Base-by-base conservation (phyloP, 192 early-diverging fungal genomes). In the Podila minutissima region DNA sequence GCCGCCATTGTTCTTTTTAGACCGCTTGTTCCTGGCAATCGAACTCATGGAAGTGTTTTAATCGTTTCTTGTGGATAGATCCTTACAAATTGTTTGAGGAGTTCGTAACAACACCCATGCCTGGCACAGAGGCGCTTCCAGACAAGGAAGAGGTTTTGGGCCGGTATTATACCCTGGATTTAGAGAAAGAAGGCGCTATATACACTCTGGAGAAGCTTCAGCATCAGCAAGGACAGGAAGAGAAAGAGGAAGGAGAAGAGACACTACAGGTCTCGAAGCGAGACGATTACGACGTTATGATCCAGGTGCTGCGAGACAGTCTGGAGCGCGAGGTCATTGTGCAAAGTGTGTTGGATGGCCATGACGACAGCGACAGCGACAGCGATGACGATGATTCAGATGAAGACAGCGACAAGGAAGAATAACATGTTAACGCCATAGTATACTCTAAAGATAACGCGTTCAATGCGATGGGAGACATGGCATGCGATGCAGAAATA, bases 121-220 rank as follows among this genome's bases (percentile, higher is more conserved):
- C 63, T 20, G 48, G 37, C 4, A 24, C 50, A 0, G 33, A 5
- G 41, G 7, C 24, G n/a, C 51, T 81, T 13, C 71, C 77, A 29
- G 77, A 81, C 48, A 73, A 64, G 48, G 77, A 81, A 0, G 77
- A 81, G 20, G 77, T 81, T 0, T 53, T 81, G 9, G 77, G 77
- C n/a, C 49, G 58, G 26, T 81, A 67, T 28, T 81, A 81, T 48
- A 81, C 77, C 8, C 28, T 81, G 2, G 77, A 81, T 69, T 35
- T 81, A 20, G 77, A 81, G 49, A 81, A 81, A 55, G 77, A 73
- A 65, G 77, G 77, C 5, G 77, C 77, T 3, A 81, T 81, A 51
- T 59, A 65, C 53, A 53, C 69, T 13, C 58, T 81, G 2, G 71
- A 81, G 32, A 68, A 53, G 2, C 67, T 81, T 20, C 65, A 73